Evolutionary conservation across 345 rosid species (phyloP).

Genomic region (Eutrema yunnanense): DNA sequence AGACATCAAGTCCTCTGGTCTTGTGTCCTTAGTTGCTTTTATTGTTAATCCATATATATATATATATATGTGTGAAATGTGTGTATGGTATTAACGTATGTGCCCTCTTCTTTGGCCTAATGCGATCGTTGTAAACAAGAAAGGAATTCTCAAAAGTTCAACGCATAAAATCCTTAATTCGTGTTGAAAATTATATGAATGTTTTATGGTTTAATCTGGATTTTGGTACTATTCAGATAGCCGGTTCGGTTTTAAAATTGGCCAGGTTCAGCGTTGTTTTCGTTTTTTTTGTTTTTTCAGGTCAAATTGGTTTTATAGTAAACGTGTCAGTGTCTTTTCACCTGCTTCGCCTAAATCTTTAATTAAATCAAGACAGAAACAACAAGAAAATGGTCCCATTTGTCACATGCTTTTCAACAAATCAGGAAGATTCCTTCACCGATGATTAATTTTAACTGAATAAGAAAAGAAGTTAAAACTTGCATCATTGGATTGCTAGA

Average conservation of each 20-base stretch:
- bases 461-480: neutral
- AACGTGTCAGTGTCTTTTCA: neutral
- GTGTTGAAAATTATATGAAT: neutral
- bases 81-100: neutral
- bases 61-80: neutral
- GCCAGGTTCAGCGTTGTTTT: neutral
- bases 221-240: neutral
- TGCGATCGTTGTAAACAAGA: slow-evolving; percentile 11
- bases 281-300: neutral
- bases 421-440: neutral
- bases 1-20: slow-evolving; percentile 8
- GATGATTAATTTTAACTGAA: neutral
- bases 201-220: neutral
- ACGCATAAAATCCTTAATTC: neutral
- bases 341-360: too few relatives aligned
- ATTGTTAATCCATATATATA: neutral
- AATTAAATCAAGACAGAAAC: too few relatives aligned
- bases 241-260: neutral
- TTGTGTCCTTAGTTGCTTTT: slow-evolving; percentile 4
- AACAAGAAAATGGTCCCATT: neutral
- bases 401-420: neutral
- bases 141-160: slow-evolving; percentile 5
- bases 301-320: neutral
- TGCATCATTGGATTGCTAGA: neutral
- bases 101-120: slow-evolving; percentile 6